phyloP scores from a whole-genome alignment of 257 asterid genomes.

The Nicotiana paniculata region DNA sequence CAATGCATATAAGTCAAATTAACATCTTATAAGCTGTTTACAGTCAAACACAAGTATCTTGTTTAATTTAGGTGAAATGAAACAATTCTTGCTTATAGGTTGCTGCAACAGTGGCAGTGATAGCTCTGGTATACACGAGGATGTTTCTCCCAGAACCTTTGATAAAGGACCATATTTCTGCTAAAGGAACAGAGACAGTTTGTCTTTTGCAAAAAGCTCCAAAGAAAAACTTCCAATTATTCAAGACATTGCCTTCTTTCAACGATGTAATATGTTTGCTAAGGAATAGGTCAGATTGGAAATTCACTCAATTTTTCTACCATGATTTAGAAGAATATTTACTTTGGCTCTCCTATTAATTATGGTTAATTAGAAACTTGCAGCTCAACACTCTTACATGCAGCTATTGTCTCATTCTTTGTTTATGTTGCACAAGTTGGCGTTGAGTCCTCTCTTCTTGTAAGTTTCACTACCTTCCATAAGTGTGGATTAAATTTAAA shows the following conservation, averaged over 20 bases:
- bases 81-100: conserved; percentile 31
- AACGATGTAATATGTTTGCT: conserved; percentile 53
- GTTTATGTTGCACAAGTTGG: conserved; percentile 70
- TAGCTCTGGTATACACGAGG: conserved; percentile 71
- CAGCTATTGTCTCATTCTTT: conserved; percentile 68
- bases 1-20: background rate
- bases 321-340: background rate
- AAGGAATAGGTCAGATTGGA: conserved; percentile 44
- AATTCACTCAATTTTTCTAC: background rate
- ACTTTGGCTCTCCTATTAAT: background rate
- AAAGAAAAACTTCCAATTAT: conserved; percentile 31
- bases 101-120: conserved; percentile 53
- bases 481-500: background rate
- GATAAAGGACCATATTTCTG: conserved; percentile 2
- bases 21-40: background rate
- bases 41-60: background rate
- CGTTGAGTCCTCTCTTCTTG: conserved; percentile 57
- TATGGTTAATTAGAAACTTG: background rate
- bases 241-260: conserved; percentile 52
- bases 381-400: conserved; percentile 75
- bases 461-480: conserved; percentile 13
- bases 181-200: conserved; percentile 37
- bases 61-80: background rate
- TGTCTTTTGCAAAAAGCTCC: conserved; percentile 59
- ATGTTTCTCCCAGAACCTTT: conserved; percentile 64